Base-by-base conservation (phyloP, 2,329 filamentous ascomycete genomes). In the Trematosphaeria pertusa region DNA sequence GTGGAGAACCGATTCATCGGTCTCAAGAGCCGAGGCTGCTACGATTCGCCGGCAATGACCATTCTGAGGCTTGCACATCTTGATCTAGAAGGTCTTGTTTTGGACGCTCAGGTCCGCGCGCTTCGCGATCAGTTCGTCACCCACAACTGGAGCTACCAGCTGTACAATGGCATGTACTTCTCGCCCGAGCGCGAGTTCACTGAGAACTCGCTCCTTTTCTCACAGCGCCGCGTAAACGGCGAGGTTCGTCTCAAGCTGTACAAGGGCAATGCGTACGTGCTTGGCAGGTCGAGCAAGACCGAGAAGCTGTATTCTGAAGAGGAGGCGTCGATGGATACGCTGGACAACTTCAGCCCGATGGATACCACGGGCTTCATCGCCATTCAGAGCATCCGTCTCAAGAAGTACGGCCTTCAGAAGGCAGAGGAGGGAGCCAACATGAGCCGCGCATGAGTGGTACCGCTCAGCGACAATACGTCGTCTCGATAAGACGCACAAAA, bases 1-100 rank as follows among this genome's bases (percentile, higher is more conserved):
- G 88, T 92, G 51, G 88, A 91, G 71, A 88, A 89, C 77, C 82
- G 89, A 43, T 89, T 87, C 78, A 87, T 89, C 66, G 89, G 88
- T 54, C 80, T 92, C 62, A 92, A 92, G 79, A 86, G 82, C 59
- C 84, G 89, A 64, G 89, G 89, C 62, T 92, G 88, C 67, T 92
- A 92, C 78, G 89, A 92, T 52, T 74, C 73, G 32, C 72, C 65
- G 36, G 70, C 67, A 60, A 71, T 73, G 64, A 73, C 69, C 21
- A 69, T 73, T 51, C 79, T 84, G 33, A 78, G 82, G 45, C 70
- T 75, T 39, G 82, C 82, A 2, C 82, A 85, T 71, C 68, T 86
- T 54, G 83, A 87, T 64, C 73, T 85, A 40, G 83, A 87, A 67
- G 85, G 85, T 67, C 79, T 89, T 32, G 83, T 86, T 48, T 76